A percentile compares a stretch with the other conserved stretches of the same genome.
These are phyloP conservation scores for Globisporangium nodosum DNA, from an alignment of 352 stramenopile genomes.

Conservation along the genomic window DNA sequence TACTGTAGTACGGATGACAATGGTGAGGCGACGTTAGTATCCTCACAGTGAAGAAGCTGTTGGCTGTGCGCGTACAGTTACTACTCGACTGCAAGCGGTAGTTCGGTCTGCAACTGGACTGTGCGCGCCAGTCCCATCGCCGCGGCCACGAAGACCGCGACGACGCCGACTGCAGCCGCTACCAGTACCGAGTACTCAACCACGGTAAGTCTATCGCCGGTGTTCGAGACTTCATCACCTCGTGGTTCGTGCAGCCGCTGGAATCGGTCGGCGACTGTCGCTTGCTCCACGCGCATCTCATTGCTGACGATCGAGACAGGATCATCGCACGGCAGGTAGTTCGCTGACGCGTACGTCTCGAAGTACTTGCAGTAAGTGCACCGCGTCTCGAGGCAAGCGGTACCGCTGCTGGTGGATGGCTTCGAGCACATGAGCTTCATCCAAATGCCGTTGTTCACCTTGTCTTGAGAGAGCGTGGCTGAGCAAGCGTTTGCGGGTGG, in stretches of 20 bases:
- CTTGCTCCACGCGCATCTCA: neutral
- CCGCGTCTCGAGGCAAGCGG: neutral
- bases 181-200: neutral
- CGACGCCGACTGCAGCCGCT: neutral
- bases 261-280: neutral
- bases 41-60: too few relatives aligned
- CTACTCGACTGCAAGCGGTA: neutral
- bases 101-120: neutral
- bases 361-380: constrained; percentile 15
- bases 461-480: neutral
- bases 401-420: neutral
- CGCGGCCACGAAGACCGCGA: neutral
- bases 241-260: neutral
- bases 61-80: neutral
- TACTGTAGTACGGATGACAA: neutral
- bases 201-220: neutral
- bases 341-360: neutral
- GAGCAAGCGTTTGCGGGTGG: constrained; percentile 4
- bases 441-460: constrained; percentile 3
- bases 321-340: constrained; percentile 7
- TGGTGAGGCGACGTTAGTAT: too few relatives aligned
- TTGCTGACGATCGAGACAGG: constrained; percentile 3
- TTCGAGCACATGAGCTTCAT: constrained; percentile 1
- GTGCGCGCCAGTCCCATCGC: neutral
- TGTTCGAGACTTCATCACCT: neutral